Evolutionary conservation across 2,329 filamentous ascomycete genomes (phyloP), one percentile per base, ranked within the genome.

Genomic region (Seiridium cupressi): DNA sequence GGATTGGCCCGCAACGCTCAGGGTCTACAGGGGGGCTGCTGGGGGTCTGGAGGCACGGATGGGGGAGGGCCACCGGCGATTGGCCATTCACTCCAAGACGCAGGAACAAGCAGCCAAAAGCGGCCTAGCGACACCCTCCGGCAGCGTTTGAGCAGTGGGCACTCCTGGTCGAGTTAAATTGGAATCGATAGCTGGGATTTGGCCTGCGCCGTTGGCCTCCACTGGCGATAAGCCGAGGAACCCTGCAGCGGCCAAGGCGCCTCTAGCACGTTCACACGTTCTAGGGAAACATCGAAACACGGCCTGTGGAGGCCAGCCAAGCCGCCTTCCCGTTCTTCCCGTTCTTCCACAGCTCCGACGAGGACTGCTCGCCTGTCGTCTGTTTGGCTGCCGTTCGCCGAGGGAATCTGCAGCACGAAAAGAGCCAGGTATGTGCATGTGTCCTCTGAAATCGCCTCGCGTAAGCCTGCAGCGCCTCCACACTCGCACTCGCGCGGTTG

Each of bases 251-350:
- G 46, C 46, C 46, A 48, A 48, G 46, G 7, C 46, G 11, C 18
- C 31, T 31, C 49, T 18, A 51, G n/a, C 8, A 35, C 8, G 11
- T 18, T 32, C 13, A 10, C 13, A 10, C 49, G 55, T 32, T 36
- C 18, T 26, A 34, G n/a, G 35, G 55, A 58, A 44, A 58, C 55
- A 36, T 51, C 44, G 55, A 58, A 58, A 51, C 55, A 51, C 18
- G 11, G 36, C 36, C 8, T 55, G 38, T 55, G 34, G n/a, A 35
- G 11, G 13, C 26, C n/a, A 40, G 13, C 10, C 51, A 48, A 48
- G 46, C 46, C 8, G 46, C 46, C 46, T 48, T n/a, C 46, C 13
- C 7, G 8, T 31, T 31, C 13, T n/a, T n/a, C 7, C 46, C 18
- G 46, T 42, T 42, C 13, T n/a, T 7, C 11, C 46, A 48, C 46